Percentiles rank a stretch among this genome's conserved stretches.
These are phyloP conservation scores for Lentinus tigrinus DNA, from an alignment of 768 basidiomycete species.

Conservation along the genomic window DNA sequence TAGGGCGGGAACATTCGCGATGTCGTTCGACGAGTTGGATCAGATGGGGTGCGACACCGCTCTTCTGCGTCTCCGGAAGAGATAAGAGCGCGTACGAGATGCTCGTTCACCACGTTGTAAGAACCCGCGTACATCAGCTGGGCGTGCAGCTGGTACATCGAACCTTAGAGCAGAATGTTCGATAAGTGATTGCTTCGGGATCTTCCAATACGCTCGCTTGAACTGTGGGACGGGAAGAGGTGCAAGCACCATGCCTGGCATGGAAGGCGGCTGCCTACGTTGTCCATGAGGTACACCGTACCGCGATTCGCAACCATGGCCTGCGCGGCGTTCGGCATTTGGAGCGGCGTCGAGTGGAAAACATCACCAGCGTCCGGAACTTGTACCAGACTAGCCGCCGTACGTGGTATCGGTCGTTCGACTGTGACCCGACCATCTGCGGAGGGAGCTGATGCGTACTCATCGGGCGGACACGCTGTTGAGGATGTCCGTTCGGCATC, in stretches of 20 bases:
- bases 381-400: conserved; percentile 10
- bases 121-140: conserved; percentile 57
- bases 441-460: conserved; percentile 14
- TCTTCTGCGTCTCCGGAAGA: conserved; percentile 50
- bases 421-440: conserved; percentile 7
- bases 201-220: conserved; percentile 45
- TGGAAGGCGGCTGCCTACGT: conserved; percentile 23
- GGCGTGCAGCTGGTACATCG: conserved; percentile 59
- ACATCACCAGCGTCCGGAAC: background rate
- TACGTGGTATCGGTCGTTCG: conserved; percentile 2
- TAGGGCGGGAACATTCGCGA: too few species aligned
- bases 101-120: conserved; percentile 37
- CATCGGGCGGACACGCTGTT: conserved; percentile 7
- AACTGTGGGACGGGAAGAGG: conserved; percentile 54
- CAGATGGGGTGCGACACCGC: conserved; percentile 46
- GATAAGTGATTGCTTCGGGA: conserved; percentile 38
- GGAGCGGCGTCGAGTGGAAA: background rate
- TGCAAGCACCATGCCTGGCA: too few species aligned
- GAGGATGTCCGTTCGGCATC: conserved; percentile 5
- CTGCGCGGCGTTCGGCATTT: conserved; percentile 4
- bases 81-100: conserved; percentile 46
- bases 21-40: conserved; percentile 58
- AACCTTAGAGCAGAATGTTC: conserved; percentile 44
- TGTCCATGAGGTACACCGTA: background rate
- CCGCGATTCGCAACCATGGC: conserved; percentile 1